Base-by-base conservation (phyloP, 2,329 filamentous ascomycete genomes). In the Epichloe elymi region DNA sequence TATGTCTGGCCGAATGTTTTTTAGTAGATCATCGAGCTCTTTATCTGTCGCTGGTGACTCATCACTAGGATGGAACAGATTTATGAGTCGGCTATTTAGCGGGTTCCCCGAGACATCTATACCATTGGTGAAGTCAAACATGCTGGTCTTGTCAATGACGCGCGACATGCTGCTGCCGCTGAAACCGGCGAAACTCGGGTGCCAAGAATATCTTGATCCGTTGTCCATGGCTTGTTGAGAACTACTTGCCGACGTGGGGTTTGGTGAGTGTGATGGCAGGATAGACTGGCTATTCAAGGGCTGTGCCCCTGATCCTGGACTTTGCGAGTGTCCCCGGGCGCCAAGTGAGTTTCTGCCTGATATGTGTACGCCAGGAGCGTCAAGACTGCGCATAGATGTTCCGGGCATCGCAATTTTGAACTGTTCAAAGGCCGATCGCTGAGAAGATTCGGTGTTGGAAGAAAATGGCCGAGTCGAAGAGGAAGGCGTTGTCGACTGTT, bases 1-100 rank as follows among this genome's bases (percentile, higher is more conserved):
- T 59, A 80, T 75, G 58, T 90, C 86, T 0, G 85, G 83, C 20
- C 81, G 75, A 55, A 90, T 89, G 54, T 87, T 88, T 88, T 43
- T 81, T 74, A 91, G 68, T 4, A 91, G 67, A 26, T 81, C 74
- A 55, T 85, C 78, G 51, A 91, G 78, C 59, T 89, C 84, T 53
- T 85, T 75, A n/a, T 75, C 65, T 2, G 65, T 69, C 49, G 70
- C 63, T 36, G 63, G 59, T 10, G 70, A 62, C 51, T 71, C 67
- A 5, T 71, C 62, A 17, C 63, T 61, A 17, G 61, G 60, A 49
- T 67, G 56, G 30, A 71, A 46, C 40, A 65, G 65, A 47, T 60
- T 57, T n/a, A 56, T 52, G 7, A 73, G 46, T 6, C 64, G 60
- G 3, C 61, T 52, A 6, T 63, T 55, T 5, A 74, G 57, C 0